Evolutionary conservation across 2,329 filamentous ascomycete genomes (phyloP).

Genomic region (Pseudohalonectria lignicola): DNA sequence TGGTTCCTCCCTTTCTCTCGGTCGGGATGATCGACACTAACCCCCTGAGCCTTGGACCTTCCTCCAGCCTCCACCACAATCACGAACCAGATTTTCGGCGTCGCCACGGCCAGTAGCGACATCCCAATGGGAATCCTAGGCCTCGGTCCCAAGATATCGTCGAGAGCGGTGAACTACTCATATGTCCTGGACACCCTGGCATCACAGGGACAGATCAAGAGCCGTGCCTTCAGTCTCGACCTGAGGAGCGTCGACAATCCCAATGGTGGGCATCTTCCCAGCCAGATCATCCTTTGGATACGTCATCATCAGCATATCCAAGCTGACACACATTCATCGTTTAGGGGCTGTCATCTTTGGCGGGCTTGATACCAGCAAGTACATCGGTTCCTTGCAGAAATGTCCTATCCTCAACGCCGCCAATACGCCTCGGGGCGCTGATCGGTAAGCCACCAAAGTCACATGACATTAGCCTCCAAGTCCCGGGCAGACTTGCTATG

Average conservation of each 20-base stretch:
- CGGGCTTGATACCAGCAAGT: slow-evolving; percentile 34
- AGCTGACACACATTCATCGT: slow-evolving; percentile 2
- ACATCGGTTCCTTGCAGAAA: slow-evolving; percentile 20
- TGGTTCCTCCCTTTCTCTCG: neutral
- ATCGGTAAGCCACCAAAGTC: no score
- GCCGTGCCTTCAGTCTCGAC: slow-evolving; percentile 19
- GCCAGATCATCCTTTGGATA: neutral
- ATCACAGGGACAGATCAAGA: slow-evolving; percentile 33
- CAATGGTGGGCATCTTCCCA: neutral
- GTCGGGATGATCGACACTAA: no score
- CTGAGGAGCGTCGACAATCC: slow-evolving; percentile 13
- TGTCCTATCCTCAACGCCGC: slow-evolving; percentile 16
- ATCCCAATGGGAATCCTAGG: slow-evolving; percentile 51
- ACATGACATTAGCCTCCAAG: no score
- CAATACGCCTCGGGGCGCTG: slow-evolving; percentile 8
- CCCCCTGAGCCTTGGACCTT: no score
- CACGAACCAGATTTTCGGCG: slow-evolving; percentile 43
- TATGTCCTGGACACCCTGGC: slow-evolving; percentile 34
- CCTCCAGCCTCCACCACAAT: neutral
- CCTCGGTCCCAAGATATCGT: slow-evolving; percentile 46
- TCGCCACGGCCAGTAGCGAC: slow-evolving; percentile 34
- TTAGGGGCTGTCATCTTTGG: slow-evolving; percentile 27
- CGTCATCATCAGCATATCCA: slow-evolving; percentile 2
- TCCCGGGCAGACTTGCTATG: no score
- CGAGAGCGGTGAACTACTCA: slow-evolving; percentile 26